Evolutionary conservation across 768 basidiomycete species (phyloP), one percentile per base, ranked within the genome.

Genomic region (Gymnopilus dilepis): DNA sequence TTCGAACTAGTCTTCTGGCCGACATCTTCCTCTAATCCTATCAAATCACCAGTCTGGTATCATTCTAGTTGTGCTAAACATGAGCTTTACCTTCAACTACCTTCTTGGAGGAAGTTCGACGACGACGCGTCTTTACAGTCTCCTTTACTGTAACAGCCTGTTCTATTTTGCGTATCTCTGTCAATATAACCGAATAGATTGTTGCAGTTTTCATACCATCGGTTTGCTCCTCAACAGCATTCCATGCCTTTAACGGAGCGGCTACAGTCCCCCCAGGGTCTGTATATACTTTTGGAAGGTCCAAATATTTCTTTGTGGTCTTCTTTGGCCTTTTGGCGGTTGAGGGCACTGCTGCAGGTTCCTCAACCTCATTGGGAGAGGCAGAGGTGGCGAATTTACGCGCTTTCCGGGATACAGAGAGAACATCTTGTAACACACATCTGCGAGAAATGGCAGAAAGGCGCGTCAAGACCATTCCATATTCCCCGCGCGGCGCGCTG

Each of bases 241-340:
- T 30, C 80, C 81, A 86, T 19, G 78, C 76, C 22, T 63, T 66
- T 19, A 87, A 68, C 15, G 86, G 78, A 53, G 70, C 58, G 38
- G 82, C 81, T 42, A 68, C 64, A 19, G 71, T 69, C 41, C 84
- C 85, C 70, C 85, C 80, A 24, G 78, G 75, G 45, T 76, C 70
- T 22, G 79, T 53, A 66, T 74, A 82, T 33, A 70, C 66, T 22
- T 76, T 75, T 12, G 91, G 91, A 5, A 93, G 79, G 26, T 91
- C 88, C 17, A 77, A 70, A 54, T 80, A 83, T 41, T 77, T 82
- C 70, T 88, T 92, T 63, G 63, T 73, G 43, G 53, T 68, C 60
- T 41, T 68, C 54, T 40, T 64, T 21, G 63, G 40, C 40, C 64
- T 61, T 58, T 53, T 59, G 3, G 37, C 26, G 55, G 56, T 19